Evolutionary conservation across 371 early-diverging fungal genomes (phyloP).

Genomic region (Mortierella sp.): DNA sequence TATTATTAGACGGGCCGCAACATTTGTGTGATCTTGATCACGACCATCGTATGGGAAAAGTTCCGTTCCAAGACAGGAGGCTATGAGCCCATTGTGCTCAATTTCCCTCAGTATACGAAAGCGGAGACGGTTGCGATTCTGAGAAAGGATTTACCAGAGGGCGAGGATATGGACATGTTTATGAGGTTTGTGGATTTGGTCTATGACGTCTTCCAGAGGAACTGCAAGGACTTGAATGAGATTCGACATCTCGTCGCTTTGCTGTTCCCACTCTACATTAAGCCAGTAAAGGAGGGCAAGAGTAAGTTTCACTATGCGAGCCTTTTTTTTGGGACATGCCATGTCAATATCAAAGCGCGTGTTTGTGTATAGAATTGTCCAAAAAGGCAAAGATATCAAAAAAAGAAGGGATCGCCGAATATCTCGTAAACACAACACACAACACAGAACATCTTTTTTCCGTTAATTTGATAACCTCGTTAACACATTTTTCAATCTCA

Average conservation of each 20-base stretch:
- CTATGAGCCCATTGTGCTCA: slow-evolving; percentile 75
- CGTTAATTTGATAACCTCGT: background rate
- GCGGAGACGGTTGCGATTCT: slow-evolving; percentile 80
- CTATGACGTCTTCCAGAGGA: slow-evolving; percentile 81
- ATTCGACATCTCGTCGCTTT: slow-evolving; percentile 85
- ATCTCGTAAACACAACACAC: background rate
- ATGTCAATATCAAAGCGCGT: too few relatives aligned
- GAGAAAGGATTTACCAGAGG: slow-evolving; percentile 73
- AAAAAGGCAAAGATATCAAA: background rate
- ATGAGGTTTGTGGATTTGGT: slow-evolving; percentile 77
- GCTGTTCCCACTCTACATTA: slow-evolving; percentile 86
- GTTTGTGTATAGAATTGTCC: background rate
- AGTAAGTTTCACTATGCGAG: slow-evolving; percentile 55
- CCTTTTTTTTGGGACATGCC: background rate
- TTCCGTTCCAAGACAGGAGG: slow-evolving; percentile 79
- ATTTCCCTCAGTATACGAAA: slow-evolving; percentile 82
- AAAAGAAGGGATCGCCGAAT: background rate
- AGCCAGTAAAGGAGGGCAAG: slow-evolving; percentile 81
- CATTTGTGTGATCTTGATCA: slow-evolving; percentile 80
- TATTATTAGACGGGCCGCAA: slow-evolving; percentile 68
- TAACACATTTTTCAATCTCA: background rate
- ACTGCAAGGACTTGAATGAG: slow-evolving; percentile 89
- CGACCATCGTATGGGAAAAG: slow-evolving; percentile 84
- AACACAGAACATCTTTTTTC: background rate
- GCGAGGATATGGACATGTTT: slow-evolving; percentile 72